Base-by-base conservation (phyloP, 2,329 filamentous ascomycete genomes). In the Epichloe festucae region DNA sequence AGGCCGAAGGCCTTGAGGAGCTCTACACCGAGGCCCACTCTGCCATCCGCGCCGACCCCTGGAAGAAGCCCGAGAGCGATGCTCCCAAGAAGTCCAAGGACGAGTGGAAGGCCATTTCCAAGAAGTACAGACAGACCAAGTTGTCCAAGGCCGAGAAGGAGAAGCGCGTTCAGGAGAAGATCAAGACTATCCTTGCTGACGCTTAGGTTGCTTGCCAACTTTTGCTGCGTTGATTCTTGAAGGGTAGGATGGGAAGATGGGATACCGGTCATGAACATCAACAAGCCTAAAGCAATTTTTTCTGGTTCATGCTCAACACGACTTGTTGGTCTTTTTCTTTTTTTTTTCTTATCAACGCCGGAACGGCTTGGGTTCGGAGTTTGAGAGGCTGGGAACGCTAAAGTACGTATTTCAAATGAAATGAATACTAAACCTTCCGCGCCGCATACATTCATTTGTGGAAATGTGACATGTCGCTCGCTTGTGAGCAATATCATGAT, bases 1-100 rank as follows among this genome's bases (percentile, higher is more conserved):
- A 97, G 79, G 90, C 93, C 59, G 93, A 96, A 67, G 89, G 87
- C 65, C 82, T 98, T 55, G 93, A 98, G 87, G 93, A 98, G 68
- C 73, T 97, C 63, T 98, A 97, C 82, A 72, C 79, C 57, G 89
- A 96, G 70, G 93, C 90, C 59, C 93, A 98, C 83, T 85, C 87
- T 73, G 85, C 86, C 69, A 98, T 98, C 81, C 90, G 93, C 61
- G 91, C 89, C 78, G 88, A 98, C 73, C 93, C 93, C 67, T 95
- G 86, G 81, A 95, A 95, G 86, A 95, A 95, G 84, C 79, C 75
- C 62, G 85, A 82, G 64, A 71, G 69, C 58, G 82, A 79, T 52
- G 86, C 71, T 52, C 75, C 86, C 75, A 90, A 95, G 85, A 97
- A 97, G 88, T 78, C 74, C 78, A 97, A 96, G 85, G 91, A 91